Evolutionary conservation across 257 asterid genomes (phyloP).

Genomic region (Eucommia ulmoides): DNA sequence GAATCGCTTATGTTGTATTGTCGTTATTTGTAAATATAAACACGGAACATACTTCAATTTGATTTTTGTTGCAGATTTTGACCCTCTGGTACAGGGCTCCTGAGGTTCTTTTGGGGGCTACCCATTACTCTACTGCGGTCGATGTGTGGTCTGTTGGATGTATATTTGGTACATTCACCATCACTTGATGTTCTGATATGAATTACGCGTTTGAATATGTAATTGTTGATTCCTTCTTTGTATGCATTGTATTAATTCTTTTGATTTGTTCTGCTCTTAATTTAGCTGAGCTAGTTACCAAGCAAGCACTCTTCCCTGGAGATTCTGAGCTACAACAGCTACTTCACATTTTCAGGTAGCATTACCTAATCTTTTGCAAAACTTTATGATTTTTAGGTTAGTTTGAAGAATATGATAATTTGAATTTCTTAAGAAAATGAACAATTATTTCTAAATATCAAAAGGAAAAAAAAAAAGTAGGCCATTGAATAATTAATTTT

Average conservation of each 20-base stretch:
- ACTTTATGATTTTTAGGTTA: no score
- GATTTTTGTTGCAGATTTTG: conserved; percentile 44
- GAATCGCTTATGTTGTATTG: background rate
- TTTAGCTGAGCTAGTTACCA: conserved; percentile 85
- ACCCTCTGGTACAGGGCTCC: conserved; percentile 99
- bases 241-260: background rate
- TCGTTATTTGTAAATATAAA: background rate
- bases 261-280: conserved; percentile 4
- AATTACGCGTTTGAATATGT: background rate
- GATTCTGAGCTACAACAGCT: conserved; percentile 98
- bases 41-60: no score
- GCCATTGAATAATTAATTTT: no score
- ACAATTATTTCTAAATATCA: no score
- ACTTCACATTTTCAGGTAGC: conserved; percentile 98
- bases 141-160: conserved; percentile 99
- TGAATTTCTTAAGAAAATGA: no score
- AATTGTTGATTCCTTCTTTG: background rate
- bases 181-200: background rate
- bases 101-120: conserved; percentile 91
- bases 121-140: conserved; percentile 93
- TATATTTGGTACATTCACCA: conserved; percentile 62
- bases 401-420: no score
- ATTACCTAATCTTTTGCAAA: no score
- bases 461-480: no score
- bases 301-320: conserved; percentile 81